phyloP scores from a whole-genome alignment of 1,284 basidiomycete species.

The Apiotrichum gracile region DNA sequence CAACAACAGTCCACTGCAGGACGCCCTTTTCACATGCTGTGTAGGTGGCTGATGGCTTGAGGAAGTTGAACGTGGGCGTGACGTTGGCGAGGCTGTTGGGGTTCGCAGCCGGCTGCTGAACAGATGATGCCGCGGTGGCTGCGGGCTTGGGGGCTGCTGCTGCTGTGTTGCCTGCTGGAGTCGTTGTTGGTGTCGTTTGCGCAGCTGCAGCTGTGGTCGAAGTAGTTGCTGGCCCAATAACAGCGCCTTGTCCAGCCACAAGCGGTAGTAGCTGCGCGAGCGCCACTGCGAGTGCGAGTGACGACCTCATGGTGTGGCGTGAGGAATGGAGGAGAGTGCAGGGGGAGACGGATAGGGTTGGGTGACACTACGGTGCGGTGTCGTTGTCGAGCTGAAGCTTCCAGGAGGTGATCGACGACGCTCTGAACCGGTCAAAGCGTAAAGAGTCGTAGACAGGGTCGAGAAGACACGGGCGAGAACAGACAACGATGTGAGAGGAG shows the following conservation, averaged over 20 bases:
- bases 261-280: neutral
- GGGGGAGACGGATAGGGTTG: no score
- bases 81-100: neutral
- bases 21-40: slow-evolving; percentile 15
- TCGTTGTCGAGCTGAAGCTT: no score
- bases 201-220: neutral
- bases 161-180: no score
- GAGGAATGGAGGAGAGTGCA: neutral
- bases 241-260: neutral
- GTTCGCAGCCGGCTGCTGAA: neutral
- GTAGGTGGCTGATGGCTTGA: slow-evolving; percentile 10
- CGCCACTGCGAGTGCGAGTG: neutral
- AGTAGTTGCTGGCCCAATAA: neutral
- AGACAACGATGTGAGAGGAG: neutral
- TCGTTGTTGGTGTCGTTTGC: no score
- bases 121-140: neutral
- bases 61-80: slow-evolving; percentile 15
- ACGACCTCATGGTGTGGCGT: neutral
- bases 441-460: no score
- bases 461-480: no score
- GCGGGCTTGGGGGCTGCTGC: neutral
- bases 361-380: no score
- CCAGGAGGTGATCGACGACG: no score
- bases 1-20: neutral
- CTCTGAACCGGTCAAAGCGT: no score